phyloP scores from a whole-genome alignment of 805 yeast species.

The Candida vaughaniae region DNA sequence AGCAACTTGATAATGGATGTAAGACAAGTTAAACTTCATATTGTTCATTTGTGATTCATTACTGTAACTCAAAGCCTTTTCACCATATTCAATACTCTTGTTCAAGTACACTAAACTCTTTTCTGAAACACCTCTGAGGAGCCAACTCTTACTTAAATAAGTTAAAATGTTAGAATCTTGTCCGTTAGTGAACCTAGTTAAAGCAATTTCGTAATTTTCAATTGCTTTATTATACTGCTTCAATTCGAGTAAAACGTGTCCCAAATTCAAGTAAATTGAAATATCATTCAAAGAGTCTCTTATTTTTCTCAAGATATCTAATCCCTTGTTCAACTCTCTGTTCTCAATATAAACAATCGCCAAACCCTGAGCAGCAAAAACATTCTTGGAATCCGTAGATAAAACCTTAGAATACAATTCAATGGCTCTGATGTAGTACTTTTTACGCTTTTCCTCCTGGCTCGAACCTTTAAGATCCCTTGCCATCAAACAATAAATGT shows the following conservation, averaged over 20 bases:
- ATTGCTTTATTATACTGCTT: constrained; percentile 83
- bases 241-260: constrained; percentile 81
- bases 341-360: constrained; percentile 91
- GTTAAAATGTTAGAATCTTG: constrained; percentile 67
- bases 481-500: constrained; percentile 79
- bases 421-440: constrained; percentile 84
- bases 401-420: constrained; percentile 88
- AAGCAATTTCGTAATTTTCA: constrained; percentile 83
- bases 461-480: constrained; percentile 61
- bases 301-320: constrained; percentile 83
- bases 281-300: constrained; percentile 87
- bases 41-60: constrained; percentile 18
- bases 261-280: constrained; percentile 79
- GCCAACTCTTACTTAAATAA: constrained; percentile 87
- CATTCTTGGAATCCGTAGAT: constrained; percentile 77
- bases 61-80: constrained; percentile 47
- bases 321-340: constrained; percentile 68
- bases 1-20: constrained; percentile 82
- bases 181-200: constrained; percentile 59
- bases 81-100: constrained; percentile 61
- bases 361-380: constrained; percentile 96
- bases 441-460: constrained; percentile 53
- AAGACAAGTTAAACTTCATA: constrained; percentile 76
- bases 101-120: constrained; percentile 59
- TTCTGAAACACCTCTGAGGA: constrained; percentile 68